Evolutionary conservation across 2,329 filamentous ascomycete genomes (phyloP).

Genomic region (Penicillium vulpinum): DNA sequence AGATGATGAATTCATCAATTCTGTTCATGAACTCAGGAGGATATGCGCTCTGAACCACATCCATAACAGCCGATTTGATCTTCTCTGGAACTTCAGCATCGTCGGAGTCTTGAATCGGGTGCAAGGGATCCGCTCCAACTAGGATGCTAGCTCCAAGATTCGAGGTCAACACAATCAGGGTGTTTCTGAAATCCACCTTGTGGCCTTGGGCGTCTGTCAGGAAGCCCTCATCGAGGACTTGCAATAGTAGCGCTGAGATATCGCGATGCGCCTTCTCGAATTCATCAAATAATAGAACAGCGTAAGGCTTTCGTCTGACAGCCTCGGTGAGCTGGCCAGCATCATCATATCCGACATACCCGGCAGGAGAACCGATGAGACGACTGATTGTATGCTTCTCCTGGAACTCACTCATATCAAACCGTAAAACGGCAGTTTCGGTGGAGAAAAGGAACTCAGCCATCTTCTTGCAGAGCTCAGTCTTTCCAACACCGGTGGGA

Average conservation of each 20-base stretch:
- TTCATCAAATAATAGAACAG: slow-evolving; percentile 91
- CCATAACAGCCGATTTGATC: slow-evolving; percentile 80
- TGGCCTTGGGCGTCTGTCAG: slow-evolving; percentile 93
- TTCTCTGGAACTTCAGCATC: slow-evolving; percentile 70
- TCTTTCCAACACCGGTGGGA: slow-evolving; percentile 95
- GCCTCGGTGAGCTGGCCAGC: slow-evolving; percentile 95
- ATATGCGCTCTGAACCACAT: slow-evolving; percentile 72
- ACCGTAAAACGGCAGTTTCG: slow-evolving; percentile 84
- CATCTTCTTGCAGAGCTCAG: slow-evolving; percentile 94
- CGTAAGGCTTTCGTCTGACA: slow-evolving; percentile 90
- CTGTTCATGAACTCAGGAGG: slow-evolving; percentile 95
- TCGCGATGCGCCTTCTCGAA: slow-evolving; percentile 97
- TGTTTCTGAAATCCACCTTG: slow-evolving; percentile 95
- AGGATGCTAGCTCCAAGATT: slow-evolving; percentile 93
- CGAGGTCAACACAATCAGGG: slow-evolving; percentile 92
- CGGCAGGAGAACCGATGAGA: slow-evolving; percentile 87
- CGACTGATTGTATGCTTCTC: slow-evolving; percentile 95
- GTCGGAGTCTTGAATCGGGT: slow-evolving; percentile 62
- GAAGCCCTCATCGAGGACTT: slow-evolving; percentile 95
- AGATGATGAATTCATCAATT: slow-evolving; percentile 95
- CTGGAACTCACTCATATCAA: slow-evolving; percentile 98
- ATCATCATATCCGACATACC: slow-evolving; percentile 96
- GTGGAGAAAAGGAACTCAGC: slow-evolving; percentile 92
- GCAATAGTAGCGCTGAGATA: slow-evolving; percentile 85
- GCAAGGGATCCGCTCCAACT: slow-evolving; percentile 68